Base-by-base conservation (phyloP, 2,329 filamentous ascomycete species). In the Ascochyta koolunga region DNA sequence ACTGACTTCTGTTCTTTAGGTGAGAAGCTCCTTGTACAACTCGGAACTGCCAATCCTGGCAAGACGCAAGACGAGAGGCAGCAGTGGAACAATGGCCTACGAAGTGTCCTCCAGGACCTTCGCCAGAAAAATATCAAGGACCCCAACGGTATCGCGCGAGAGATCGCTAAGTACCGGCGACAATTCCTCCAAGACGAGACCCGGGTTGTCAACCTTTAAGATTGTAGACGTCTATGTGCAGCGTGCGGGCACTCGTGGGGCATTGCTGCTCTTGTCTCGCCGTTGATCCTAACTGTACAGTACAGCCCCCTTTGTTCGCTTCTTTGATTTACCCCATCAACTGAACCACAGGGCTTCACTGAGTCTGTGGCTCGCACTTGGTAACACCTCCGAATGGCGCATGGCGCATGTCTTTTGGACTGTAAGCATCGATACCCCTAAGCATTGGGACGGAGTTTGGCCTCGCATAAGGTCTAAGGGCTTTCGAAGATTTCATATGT, bases 1-100 rank as follows among this genome's bases (percentile, higher is more conserved):
- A 73, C 76, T 79, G 65, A 80, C 72, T 71, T 62, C 51, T 54
- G 35, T 51, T 53, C 42, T 29, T 50, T 76, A 92, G 89, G 91
- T 79, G 86, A 89, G 72, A 84, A 87, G 70, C 86, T 91, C 60
- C 84, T 92, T 60, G 81, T 89, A 51, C 86, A 89, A 62, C 83
- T 92, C 47, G 89, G 89, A 38, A 86, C 83, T 40, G 81, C 85
- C 38, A 85, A 87, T 35, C 74, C 75, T 58, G 85, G 85, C 60
- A 86, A 85, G 68, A 83, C 80, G 36, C 83, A 83, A 62, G 82
- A 86, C 54, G 82, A 87, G 58, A 83, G 83, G 69, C 78, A 81
- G 51, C 79, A 80, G 57, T 78, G 74, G 74, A 74, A 71, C 25
- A 67, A 70, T 36, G 76, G 73, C 32, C 59, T 78, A 37, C 72